phyloP scores from a whole-genome alignment of 2,329 filamentous ascomycete species.

The Fusarium setosum region DNA sequence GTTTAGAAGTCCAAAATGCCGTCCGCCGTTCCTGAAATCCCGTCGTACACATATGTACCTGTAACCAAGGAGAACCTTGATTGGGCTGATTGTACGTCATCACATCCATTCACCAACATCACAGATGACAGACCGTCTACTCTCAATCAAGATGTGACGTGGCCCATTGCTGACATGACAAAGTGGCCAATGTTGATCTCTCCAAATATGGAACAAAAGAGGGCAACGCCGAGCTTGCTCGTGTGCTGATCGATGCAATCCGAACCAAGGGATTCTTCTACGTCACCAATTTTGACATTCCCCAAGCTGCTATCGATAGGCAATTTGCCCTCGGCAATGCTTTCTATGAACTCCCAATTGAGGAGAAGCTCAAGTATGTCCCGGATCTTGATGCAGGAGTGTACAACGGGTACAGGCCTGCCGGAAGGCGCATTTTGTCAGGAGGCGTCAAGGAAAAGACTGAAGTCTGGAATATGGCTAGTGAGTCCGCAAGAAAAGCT shows the following conservation, averaged over 20 bases:
- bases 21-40: slow-evolving; percentile 44
- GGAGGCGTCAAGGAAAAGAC: slow-evolving; percentile 54
- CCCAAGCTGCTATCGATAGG: slow-evolving; percentile 66
- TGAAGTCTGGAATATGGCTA: slow-evolving; percentile 54
- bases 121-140: too few relatives aligned
- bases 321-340: slow-evolving; percentile 70
- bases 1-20: slow-evolving; percentile 41
- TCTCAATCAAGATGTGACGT: too few relatives aligned
- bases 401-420: slow-evolving; percentile 67
- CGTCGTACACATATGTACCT: slow-evolving; percentile 50
- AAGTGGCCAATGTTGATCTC: slow-evolving; percentile 49
- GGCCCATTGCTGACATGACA: neutral
- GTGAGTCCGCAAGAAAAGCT: slow-evolving; percentile 29
- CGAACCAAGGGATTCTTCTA: slow-evolving; percentile 48
- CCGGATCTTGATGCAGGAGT: slow-evolving; percentile 61
- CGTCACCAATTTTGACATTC: slow-evolving; percentile 69
- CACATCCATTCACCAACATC: too few relatives aligned
- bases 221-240: slow-evolving; percentile 45
- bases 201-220: slow-evolving; percentile 47
- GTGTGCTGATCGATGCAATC: slow-evolving; percentile 47
- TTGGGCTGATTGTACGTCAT: slow-evolving; percentile 49
- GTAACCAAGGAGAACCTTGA: slow-evolving; percentile 52
- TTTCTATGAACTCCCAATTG: slow-evolving; percentile 63
- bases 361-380: slow-evolving; percentile 69
- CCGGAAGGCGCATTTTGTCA: slow-evolving; percentile 50